phyloP scores from a whole-genome alignment of 2,329 filamentous ascomycete genomes.

The Ophiostoma tasmaniense region DNA sequence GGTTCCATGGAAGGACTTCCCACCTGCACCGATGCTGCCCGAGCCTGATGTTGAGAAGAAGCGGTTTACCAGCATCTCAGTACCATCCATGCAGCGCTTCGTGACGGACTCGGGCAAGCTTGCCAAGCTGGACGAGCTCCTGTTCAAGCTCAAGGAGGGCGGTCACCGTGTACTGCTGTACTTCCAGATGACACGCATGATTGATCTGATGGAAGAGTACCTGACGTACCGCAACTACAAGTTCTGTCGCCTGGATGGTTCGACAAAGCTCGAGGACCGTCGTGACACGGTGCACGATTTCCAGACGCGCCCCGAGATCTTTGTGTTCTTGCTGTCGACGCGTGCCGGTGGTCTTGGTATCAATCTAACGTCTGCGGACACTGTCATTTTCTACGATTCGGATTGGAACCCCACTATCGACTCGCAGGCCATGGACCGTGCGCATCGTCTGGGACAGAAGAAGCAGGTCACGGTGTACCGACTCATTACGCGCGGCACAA shows the following conservation, averaged over 20 bases:
- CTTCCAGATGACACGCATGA: slow-evolving; percentile 99
- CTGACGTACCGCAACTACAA: slow-evolving; percentile 98
- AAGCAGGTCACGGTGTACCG: slow-evolving; percentile 95
- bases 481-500: slow-evolving; percentile 91
- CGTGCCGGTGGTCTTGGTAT: slow-evolving; percentile 96
- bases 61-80: slow-evolving; percentile 81
- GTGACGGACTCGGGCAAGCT: slow-evolving; percentile 97
- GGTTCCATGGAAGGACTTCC: slow-evolving; percentile 56
- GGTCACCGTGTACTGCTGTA: slow-evolving; percentile 91
- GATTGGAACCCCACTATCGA: slow-evolving; percentile 99
- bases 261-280: slow-evolving; percentile 92
- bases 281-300: slow-evolving; percentile 95
- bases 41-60: slow-evolving; percentile 71
- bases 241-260: slow-evolving; percentile 92
- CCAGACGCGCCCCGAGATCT: slow-evolving; percentile 89
- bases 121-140: slow-evolving; percentile 76
- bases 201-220: slow-evolving; percentile 98
- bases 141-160: slow-evolving; percentile 83
- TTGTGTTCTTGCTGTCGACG: slow-evolving; percentile 92
- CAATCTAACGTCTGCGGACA: slow-evolving; percentile 92
- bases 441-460: slow-evolving; percentile 93
- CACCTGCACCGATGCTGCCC: slow-evolving; percentile 60
- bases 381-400: slow-evolving; percentile 98
- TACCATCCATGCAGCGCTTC: slow-evolving; percentile 94
- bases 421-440: slow-evolving; percentile 97